These are phyloP conservation scores for Aspergillus floridensis DNA, from an alignment of 2,329 filamentous ascomycete species.

Conservation along the genomic window DNA sequence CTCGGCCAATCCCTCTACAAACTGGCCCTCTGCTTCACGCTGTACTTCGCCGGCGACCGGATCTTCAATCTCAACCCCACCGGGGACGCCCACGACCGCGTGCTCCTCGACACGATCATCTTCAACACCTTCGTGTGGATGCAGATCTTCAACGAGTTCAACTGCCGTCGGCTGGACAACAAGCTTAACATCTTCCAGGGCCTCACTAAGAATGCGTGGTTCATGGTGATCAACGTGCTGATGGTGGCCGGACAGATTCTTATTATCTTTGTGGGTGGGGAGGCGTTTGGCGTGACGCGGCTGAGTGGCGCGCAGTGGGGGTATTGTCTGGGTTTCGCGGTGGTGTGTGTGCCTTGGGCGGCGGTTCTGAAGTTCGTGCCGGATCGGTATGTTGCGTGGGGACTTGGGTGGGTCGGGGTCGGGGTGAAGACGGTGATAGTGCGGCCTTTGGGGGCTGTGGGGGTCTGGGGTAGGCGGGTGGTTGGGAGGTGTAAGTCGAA, in stretches of 20 bases:
- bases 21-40: slow-evolving; percentile 68
- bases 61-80: slow-evolving; percentile 52
- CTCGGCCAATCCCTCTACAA: slow-evolving; percentile 86
- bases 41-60: slow-evolving; percentile 67
- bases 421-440: too few species aligned
- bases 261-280: slow-evolving; percentile 80
- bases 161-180: slow-evolving; percentile 90
- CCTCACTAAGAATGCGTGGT: slow-evolving; percentile 76
- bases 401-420: too few species aligned
- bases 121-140: slow-evolving; percentile 99
- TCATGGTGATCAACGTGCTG: slow-evolving; percentile 74
- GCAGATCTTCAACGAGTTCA: slow-evolving; percentile 97
- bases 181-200: slow-evolving; percentile 91
- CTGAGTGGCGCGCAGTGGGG: slow-evolving; percentile 77
- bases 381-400: neutral
- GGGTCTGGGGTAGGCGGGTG: too few species aligned
- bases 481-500: too few species aligned
- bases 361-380: slow-evolving; percentile 5
- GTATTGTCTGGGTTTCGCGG: slow-evolving; percentile 56
- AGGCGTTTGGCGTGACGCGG: slow-evolving; percentile 68
- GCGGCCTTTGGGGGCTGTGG: too few species aligned
- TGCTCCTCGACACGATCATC: slow-evolving; percentile 70
- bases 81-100: slow-evolving; percentile 11
- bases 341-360: slow-evolving; percentile 6
- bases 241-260: slow-evolving; percentile 85